Conservation (phyloP, 208 protist genomes). For the Vickermania spadyakhi region DNA sequence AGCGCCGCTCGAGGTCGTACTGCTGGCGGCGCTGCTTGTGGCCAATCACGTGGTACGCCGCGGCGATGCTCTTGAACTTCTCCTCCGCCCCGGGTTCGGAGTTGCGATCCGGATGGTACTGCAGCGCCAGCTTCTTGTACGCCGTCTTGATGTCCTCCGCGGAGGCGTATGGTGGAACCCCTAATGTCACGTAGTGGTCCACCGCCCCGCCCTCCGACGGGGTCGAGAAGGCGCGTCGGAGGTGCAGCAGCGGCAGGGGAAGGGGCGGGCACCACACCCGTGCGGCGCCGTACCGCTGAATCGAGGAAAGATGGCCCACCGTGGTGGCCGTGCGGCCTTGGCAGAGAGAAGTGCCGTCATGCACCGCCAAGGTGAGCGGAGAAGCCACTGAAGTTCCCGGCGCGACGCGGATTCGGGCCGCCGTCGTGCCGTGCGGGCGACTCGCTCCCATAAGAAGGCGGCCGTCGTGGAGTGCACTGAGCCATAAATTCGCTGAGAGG, state of each 20-base stretch:
- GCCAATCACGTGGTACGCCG: constrained; percentile 77
- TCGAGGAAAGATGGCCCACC: too few relatives aligned
- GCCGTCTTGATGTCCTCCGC: constrained; percentile 86
- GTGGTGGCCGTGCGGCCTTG: too few relatives aligned
- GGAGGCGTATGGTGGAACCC: constrained; percentile 58
- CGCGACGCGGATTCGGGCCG: too few relatives aligned
- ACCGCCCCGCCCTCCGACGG: constrained; percentile 10
- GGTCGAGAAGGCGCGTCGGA: constrained; percentile 4
- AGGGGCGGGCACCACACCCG: background rate
- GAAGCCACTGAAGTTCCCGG: too few relatives aligned
- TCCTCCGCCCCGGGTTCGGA: constrained; percentile 72
- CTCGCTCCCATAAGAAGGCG: too few relatives aligned
- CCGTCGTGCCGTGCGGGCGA: too few relatives aligned
- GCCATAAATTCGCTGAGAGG: too few relatives aligned
- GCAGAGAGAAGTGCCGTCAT: too few relatives aligned
- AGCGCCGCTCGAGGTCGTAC: constrained; percentile 60
- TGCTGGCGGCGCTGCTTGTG: constrained; percentile 60
- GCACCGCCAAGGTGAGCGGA: too few relatives aligned
- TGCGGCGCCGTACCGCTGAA: background rate
- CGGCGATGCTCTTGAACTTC: constrained; percentile 81
- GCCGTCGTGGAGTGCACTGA: too few relatives aligned
- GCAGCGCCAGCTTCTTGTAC: constrained; percentile 84
- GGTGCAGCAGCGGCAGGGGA: background rate
- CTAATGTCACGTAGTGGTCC: constrained; percentile 75
- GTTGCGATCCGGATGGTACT: constrained; percentile 89